Base-by-base conservation (phyloP, 2,329 filamentous ascomycete genomes). In the Coniosporium tulheliwenetii region DNA sequence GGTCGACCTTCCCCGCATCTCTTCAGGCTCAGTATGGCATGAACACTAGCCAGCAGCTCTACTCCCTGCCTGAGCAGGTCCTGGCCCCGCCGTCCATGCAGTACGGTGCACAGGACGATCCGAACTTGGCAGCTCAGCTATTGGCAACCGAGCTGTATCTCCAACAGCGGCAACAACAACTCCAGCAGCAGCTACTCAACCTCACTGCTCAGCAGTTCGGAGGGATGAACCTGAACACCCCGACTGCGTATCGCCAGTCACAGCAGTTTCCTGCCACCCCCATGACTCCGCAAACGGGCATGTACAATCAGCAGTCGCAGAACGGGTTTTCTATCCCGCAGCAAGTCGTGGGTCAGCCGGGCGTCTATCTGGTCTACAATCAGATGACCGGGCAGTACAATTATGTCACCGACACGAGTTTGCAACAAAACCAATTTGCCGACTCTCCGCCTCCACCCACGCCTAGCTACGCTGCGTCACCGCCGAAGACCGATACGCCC, bases 71-170 rank as follows among this genome's bases (percentile, higher is more conserved):
- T n/a, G 87, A 95, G 55, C 86, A 95, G 63, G 81, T 91, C 45
- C 67, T 93, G 44, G 81, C 84, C 8, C 87, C 87, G 45, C 87
- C 87, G 4, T 75, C 83, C 53, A 70, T 95, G 45, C 74, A 85
- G 52, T 72, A 91, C 40, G 63, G 64, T 44, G 75, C 79, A 47
- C 72, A 78, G 51, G 70, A 71, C 37, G 76, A 81, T 50, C 85
- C 87, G 40, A 80, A 76, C 45, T 62, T 93, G 40, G 91, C 94
- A 50, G 84, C 86, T 40, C 85, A 94, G 62, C 70, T 96, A 47
- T 75, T 95, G 54, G 82, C 85, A 43, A 93, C 86, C 53, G 94
- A 95, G 60, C 66, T 91, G 57, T 93, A 93, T 56, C 73, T 98
- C 39, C 85, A 86, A 34, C 85, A 94, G 56, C 87, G 94, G 63